Base-by-base conservation (phyloP, 1,284 basidiomycete species). In the Fereydounia khargensis region DNA sequence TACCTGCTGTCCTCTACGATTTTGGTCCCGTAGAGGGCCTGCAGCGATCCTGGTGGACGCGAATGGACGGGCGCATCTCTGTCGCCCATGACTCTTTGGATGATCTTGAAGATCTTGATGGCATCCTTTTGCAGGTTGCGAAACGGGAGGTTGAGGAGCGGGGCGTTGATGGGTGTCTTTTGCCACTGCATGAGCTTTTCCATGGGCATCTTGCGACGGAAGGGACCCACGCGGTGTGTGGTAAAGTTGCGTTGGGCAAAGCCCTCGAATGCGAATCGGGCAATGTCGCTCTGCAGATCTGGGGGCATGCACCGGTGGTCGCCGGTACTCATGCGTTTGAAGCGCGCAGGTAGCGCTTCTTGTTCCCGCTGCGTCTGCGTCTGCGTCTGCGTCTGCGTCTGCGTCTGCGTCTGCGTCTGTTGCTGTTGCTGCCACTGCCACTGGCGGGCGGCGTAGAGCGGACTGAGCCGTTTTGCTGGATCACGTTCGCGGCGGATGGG, bases 31-130 rank as follows among this genome's bases (percentile, higher is more conserved):
- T 30, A 14, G 28, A 19, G 4, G 9, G n/a, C 10, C 33, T 47
- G 7, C 14, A 41, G 8, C 4, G 37, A 23, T 35, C n/a, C 7
- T 14, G 32, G 19, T 18, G 35, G 20, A 10, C 18, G 22, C 13
- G 32, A 10, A 19, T 18, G 17, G 1, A 35, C 77, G 11, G 70
- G 47, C 25, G 82, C 82, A 57, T 89, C 87, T 3, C 89, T 81
- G 69, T 94, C 91, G 27, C 89, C 89, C 89, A 92, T 94, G 44
- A 91, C 84, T 45, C 85, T 85, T 73, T 92, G 89, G 35, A 92
- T 84, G 25, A 90, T 84, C 70, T 87, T 89, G 82, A 94, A 95
- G 4, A 85, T 81, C 64, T 83, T 85, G 42, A 91, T 81, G 0
- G 88, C 88, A 59, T 91, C 86, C 70, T 82, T 84, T 58, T 84